phyloP scores from a whole-genome alignment of 2,329 filamentous ascomycete species.

The Xylaria polymorpha region DNA sequence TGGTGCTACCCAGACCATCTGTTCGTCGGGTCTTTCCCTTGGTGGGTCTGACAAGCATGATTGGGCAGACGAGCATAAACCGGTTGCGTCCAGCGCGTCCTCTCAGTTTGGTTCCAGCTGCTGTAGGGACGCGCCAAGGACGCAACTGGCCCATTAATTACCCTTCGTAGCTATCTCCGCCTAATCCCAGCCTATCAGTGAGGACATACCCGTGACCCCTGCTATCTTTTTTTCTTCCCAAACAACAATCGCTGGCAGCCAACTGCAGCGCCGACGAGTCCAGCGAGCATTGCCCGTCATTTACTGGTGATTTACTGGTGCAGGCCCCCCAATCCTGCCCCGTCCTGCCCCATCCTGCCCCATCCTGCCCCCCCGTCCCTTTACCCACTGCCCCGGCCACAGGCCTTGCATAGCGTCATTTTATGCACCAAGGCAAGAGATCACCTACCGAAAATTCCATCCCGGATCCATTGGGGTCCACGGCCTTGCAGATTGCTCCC shows the following conservation, averaged over 20 bases:
- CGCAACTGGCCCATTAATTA: conserved; percentile 17
- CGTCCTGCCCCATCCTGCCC: neutral
- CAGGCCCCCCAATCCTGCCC: neutral
- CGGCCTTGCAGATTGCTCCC: conserved; percentile 9
- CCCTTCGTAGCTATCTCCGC: neutral
- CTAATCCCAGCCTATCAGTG: conserved; percentile 34
- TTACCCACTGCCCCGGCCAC: conserved; percentile 15
- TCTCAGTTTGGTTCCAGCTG: conserved; percentile 35
- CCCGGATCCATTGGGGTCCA: conserved; percentile 7
- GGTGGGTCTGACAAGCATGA: conserved; percentile 31
- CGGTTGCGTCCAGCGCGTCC: conserved; percentile 39
- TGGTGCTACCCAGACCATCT: conserved; percentile 12
- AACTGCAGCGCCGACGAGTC: conserved; percentile 3
- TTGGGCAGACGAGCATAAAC: conserved; percentile 40
- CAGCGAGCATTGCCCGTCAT: conserved; percentile 19
- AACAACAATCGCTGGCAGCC: neutral
- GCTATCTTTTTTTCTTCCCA: conserved; percentile 16
- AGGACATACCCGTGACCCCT: conserved; percentile 28
- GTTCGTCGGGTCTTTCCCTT: conserved; percentile 16
- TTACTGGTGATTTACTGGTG: conserved; percentile 32
- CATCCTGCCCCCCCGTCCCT: neutral
- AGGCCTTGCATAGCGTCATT: conserved; percentile 40
- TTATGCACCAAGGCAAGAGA: conserved; percentile 33
- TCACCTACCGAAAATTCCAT: conserved; percentile 32
- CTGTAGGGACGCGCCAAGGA: conserved; percentile 28